Base-by-base conservation (phyloP, 768 basidiomycete species). In the Podaxis carcinomalis region DNA sequence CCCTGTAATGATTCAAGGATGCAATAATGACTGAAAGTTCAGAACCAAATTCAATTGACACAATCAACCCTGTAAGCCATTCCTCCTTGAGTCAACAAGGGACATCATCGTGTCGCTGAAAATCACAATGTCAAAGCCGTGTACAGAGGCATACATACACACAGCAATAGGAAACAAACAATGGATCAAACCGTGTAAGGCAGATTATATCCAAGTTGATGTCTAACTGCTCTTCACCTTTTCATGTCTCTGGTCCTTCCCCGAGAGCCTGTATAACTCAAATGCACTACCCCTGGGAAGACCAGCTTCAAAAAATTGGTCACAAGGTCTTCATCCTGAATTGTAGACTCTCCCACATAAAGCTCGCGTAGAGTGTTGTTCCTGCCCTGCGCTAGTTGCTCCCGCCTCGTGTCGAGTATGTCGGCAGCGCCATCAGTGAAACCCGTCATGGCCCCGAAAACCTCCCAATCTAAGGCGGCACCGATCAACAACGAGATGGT, bases 281-380 rank as follows among this genome's bases (percentile, higher is more conserved):
- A 25, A 40, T 52, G 52, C 35, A 6, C 16, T 2, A 52, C 51
- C 19, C n/a, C 16, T 7, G 57, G 57, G 23, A 58, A 58, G 9
- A 58, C 49, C 35, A 13, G 13, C 9, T 32, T 40, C 6, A 51
- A 40, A 25, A 59, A 59, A 11, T 51, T 25, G 9, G 16, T 21
- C n/a, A 39, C 50, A 16, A 59, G 16, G 23, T 21, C 37, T 16
- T 39, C 50, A 27, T 52, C 50, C 11, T 37, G 47, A 2, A 58
- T 50, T 5, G 57, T 58, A 11, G 57, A 58, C 5, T 51, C 57
- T 36, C 57, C 57, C 14, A 58, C 19, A 39, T 37, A 23, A 13
- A 58, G 57, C 16, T 13, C n/a, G 32, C 27, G 57, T n/a, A 58
- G 11, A 11, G 37, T 49, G 19, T 21, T 11, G 35, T 58, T 58